phyloP scores from a whole-genome alignment of 495 filamentous ascomycete species.

The Penicillium verhagenii region DNA sequence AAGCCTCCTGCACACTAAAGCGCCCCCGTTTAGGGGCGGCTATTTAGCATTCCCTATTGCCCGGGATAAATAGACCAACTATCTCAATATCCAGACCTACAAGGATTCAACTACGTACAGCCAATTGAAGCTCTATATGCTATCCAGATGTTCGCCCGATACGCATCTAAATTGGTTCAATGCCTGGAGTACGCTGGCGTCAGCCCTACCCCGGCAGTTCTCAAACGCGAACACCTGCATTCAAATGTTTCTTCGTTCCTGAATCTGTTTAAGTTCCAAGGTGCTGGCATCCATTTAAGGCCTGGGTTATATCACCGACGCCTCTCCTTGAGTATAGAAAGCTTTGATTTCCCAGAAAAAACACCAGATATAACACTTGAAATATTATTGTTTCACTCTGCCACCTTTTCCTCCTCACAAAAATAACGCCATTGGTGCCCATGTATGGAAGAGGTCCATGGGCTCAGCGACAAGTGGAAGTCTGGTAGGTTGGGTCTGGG shows the following conservation, averaged over 20 bases:
- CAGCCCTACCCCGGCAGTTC: not conserved
- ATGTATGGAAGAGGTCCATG: not conserved
- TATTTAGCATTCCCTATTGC: not conserved
- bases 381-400: too few species aligned
- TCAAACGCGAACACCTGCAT: not conserved
- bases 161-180: not conserved
- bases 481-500: slow-evolving; percentile 30
- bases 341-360: too few species aligned
- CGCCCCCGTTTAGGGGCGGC: not conserved
- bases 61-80: not conserved
- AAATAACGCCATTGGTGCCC: too few species aligned
- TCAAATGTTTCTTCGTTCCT: not conserved
- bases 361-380: too few species aligned
- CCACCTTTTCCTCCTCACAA: too few species aligned
- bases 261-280: too few species aligned
- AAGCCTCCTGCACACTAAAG: not conserved
- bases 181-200: not conserved
- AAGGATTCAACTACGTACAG: not conserved
- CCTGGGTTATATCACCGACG: not conserved
- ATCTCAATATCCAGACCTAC: not conserved
- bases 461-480: not conserved
- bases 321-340: too few species aligned
- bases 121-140: not conserved
- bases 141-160: too few species aligned
- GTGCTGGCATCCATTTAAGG: not conserved